Evolutionary conservation across 2,329 filamentous ascomycete genomes (phyloP), one percentile per base, ranked within the genome.

Genomic region (Venturia pyrina): DNA sequence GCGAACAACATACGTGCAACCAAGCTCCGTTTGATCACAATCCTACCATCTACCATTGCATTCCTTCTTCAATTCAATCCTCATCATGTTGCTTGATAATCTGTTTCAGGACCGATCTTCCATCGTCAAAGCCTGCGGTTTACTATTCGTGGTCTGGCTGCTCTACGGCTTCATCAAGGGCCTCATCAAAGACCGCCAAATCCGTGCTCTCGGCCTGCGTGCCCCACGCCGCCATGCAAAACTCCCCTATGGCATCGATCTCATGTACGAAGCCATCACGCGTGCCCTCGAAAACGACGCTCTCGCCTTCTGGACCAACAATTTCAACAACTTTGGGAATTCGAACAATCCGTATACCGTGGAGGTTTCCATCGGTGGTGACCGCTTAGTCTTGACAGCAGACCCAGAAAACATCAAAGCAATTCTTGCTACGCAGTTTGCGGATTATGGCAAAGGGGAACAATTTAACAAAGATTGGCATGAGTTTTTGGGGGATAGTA

Each of bases 321-420:
- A 81, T 64, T 83, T 92, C 71, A 61, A 69, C 10, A 75, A 75
- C 19, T 74, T 72, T 15, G 71, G 76, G 5, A 73, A 75, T n/a
- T 65, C 68, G 57, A 72, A 73, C 1, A 73, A 74, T 5, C 72
- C 76, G 41, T 86, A 81, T 70, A 93, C 89, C 0, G 77, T 82
- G 48, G 89, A 93, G 76, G 74, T 40, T 44, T 61, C 40, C 24
- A 61, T 66, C 7, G 64, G 53, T 1, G 81, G 83, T 61, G 74
- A 78, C 61, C 85, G 89, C n/a, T 75, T 88, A 28, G 75, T 96
- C 67, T 82, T 95, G 72, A 96, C 93, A 0, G 84, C 85, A 5
- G 91, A 96, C 70, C 89, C 89, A 0, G 91, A 96, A 72, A 96
- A 96, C 73, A 89, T 96, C 79, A 96, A 96, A 75, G 90, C 93